Percentiles rank a stretch among this genome's conserved stretches.
phyloP scores from a whole-genome alignment of 495 filamentous ascomycete species.

The Penicillium atrosanguineum region DNA sequence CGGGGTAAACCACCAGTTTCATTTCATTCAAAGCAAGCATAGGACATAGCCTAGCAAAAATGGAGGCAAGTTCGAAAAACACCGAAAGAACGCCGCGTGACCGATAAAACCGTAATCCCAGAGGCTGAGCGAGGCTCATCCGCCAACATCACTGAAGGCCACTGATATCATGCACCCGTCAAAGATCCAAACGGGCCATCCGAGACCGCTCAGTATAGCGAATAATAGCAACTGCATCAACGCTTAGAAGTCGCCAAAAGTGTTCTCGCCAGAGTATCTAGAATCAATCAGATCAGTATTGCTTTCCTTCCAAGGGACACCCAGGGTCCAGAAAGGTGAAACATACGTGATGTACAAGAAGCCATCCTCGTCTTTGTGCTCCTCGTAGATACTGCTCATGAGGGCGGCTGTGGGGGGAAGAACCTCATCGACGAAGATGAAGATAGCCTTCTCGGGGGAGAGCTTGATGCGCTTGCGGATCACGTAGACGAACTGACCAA shows the following conservation, averaged over 20 bases:
- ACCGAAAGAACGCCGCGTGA: slow-evolving; percentile 28
- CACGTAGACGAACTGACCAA: slow-evolving; percentile 99
- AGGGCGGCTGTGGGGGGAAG: slow-evolving; percentile 94
- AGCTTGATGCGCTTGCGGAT: slow-evolving; percentile 99
- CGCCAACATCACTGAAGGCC: slow-evolving; percentile 1
- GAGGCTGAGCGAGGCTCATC: slow-evolving; percentile 11
- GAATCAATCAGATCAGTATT: slow-evolving; percentile 32
- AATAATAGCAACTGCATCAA: slow-evolving; percentile 14
- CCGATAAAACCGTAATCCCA: slow-evolving; percentile 11
- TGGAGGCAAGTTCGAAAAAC: slow-evolving; percentile 21
- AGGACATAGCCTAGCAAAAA: slow-evolving; percentile 19
- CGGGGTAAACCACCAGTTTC: slow-evolving; percentile 1
- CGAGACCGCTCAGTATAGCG: background rate
- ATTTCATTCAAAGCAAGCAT: slow-evolving; percentile 17
- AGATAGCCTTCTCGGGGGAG: slow-evolving; percentile 99
- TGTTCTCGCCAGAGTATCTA: slow-evolving; percentile 99
- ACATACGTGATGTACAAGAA: slow-evolving; percentile 59
- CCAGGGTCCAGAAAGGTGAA: background rate
- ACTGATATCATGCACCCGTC: background rate
- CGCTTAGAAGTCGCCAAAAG: slow-evolving; percentile 67
- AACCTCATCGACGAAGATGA: slow-evolving; percentile 99
- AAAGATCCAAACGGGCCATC: background rate
- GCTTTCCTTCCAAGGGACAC: background rate
- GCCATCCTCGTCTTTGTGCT: slow-evolving; percentile 78
- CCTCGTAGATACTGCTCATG: slow-evolving; percentile 99